Conservation (phyloP, 345 rosid species). For the Moricandia moricandioides region DNA sequence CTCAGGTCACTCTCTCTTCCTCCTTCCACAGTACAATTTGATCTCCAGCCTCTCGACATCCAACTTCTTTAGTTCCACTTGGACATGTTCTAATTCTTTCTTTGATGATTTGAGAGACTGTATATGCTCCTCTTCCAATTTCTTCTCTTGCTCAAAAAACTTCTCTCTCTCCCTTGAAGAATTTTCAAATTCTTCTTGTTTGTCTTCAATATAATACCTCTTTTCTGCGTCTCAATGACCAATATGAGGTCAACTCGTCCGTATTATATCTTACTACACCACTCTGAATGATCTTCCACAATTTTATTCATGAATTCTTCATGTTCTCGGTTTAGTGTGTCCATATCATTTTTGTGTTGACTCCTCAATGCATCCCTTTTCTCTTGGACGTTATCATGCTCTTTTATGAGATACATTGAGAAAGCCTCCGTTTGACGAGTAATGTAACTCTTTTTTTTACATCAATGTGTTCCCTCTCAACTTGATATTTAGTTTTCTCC, state of each 20-base stretch:
- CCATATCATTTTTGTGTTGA: conserved; percentile 57
- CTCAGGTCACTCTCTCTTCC: conserved; percentile 76
- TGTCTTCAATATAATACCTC: conserved; percentile 61
- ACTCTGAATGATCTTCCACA: conserved; percentile 68
- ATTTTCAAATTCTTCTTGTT: conserved; percentile 77
- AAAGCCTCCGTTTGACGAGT: conserved; percentile 60
- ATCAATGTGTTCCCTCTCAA: conserved; percentile 88
- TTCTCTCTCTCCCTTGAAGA: conserved; percentile 66
- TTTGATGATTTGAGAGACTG: conserved; percentile 50
- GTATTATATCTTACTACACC: conserved; percentile 70
- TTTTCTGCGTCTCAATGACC: conserved; percentile 76
- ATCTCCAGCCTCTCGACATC: conserved; percentile 74
- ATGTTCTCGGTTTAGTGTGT: conserved; percentile 59
- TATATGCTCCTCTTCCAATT: conserved; percentile 56
- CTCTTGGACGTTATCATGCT: conserved; percentile 58
- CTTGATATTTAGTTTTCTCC: conserved; percentile 77
- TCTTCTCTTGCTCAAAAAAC: too few relatives aligned
- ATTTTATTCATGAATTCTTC: conserved; percentile 79
- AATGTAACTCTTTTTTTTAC: conserved; percentile 72
- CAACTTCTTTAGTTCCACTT: conserved; percentile 70
- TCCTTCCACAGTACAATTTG: conserved; percentile 71
- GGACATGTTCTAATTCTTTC: conserved; percentile 67
- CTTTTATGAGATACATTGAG: conserved; percentile 65
- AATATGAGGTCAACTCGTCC: conserved; percentile 76
- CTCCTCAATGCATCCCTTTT: conserved; percentile 68